Percentiles rank a stretch among this genome's conserved stretches.
These are phyloP conservation scores for Boletus pseudo-olivaceus DNA, from an alignment of 768 basidiomycete genomes.

Conservation along the genomic window DNA sequence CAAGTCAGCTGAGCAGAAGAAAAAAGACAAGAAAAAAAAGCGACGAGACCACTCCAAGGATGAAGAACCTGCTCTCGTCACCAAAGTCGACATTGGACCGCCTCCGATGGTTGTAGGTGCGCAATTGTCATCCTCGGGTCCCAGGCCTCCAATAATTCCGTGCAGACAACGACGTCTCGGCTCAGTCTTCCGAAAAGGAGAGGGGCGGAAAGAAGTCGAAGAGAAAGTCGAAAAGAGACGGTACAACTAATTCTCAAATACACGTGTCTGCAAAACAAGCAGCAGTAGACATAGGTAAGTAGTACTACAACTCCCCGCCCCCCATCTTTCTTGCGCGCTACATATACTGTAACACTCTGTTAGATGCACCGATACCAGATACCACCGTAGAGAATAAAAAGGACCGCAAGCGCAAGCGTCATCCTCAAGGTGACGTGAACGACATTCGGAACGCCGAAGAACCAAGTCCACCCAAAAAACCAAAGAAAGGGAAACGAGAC, in stretches of 20 bases:
- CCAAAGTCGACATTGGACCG: neutral
- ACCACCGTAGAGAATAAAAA: constrained; percentile 13
- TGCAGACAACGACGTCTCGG: constrained; percentile 2
- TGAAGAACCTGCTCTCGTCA: neutral
- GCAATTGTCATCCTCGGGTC: neutral
- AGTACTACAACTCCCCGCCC: neutral
- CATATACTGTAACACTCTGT: neutral
- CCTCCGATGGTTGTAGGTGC: neutral
- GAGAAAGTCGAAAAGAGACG: constrained; percentile 3
- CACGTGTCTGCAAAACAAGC: neutral
- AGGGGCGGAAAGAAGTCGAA: constrained; percentile 8
- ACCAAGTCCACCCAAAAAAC: constrained; percentile 18
- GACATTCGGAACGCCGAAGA: neutral
- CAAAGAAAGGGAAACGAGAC: constrained; percentile 27
- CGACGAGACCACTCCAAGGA: constrained; percentile 11
- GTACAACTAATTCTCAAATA: neutral
- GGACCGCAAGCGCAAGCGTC: constrained; percentile 26
- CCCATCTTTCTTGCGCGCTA: no score
- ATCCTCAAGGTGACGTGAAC: constrained; percentile 1
- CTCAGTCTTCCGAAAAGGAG: constrained; percentile 1
- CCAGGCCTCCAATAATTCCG: neutral
- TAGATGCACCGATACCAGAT: constrained; percentile 1
- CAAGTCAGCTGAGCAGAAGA: constrained; percentile 29
- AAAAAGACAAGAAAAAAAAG: constrained; percentile 42
- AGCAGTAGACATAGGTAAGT: constrained; percentile 1